phyloP scores from a whole-genome alignment of 108 stramenopile genomes.

The Chaetoceros tenuissimus region DNA sequence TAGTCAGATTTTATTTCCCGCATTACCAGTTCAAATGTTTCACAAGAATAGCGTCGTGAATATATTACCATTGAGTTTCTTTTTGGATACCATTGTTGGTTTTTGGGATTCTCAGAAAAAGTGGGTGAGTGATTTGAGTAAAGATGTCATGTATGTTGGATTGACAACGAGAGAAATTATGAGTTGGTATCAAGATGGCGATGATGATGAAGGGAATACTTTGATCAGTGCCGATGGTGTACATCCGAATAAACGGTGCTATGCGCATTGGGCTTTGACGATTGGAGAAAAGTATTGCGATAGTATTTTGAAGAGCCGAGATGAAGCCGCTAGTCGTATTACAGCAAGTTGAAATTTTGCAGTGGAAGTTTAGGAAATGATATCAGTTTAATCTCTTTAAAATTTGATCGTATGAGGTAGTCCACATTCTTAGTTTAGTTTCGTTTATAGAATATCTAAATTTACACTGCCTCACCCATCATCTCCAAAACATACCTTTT shows the following conservation, averaged over 20 bases:
- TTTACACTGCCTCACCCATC: no score
- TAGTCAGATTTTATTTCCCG: conserved; percentile 39
- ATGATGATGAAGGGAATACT: conserved; percentile 12
- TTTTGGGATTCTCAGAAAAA: conserved; percentile 65
- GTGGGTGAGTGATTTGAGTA: conserved; percentile 22
- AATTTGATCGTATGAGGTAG: no score
- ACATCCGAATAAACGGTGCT: conserved; percentile 55
- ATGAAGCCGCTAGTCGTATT: no score
- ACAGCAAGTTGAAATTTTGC: no score
- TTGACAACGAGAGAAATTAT: conserved; percentile 32
- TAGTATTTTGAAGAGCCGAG: no score
- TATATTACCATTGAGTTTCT: conserved; percentile 48
- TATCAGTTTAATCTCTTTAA: no score
- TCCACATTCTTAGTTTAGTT: no score
- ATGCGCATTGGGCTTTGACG: conserved; percentile 51
- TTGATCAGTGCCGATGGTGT: conserved; percentile 48
- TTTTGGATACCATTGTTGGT: conserved; percentile 45
- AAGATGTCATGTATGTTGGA: conserved; percentile 37
- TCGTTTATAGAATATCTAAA: no score
- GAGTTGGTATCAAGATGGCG: conserved; percentile 32
- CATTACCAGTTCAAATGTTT: conserved; percentile 49
- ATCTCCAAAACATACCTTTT: no score
- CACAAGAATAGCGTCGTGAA: conserved; percentile 51
- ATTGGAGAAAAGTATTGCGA: no score
- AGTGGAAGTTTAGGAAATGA: no score